Evolutionary conservation across 2,329 filamentous ascomycete genomes (phyloP), one percentile per base, ranked within the genome.

Genomic region (Colletotrichum sublineola): DNA sequence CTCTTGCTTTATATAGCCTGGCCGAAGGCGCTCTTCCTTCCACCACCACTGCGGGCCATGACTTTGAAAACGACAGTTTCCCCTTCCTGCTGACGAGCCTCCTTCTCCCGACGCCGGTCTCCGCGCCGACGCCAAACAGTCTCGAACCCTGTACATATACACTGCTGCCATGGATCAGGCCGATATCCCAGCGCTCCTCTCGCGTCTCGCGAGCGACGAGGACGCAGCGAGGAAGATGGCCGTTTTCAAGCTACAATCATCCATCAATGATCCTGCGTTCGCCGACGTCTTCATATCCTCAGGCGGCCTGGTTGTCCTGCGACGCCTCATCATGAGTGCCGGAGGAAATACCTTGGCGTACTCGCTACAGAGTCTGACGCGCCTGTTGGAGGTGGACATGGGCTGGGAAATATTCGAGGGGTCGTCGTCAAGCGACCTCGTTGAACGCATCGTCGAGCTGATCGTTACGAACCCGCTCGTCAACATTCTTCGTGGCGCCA

Each of bases 191-290:
- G 87, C 88, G 80, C 86, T 92, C 76, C 85, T 92, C 77, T 85
- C 88, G 83, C 89, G 90, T 75, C 85, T 92, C 73, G 85, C 88
- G 52, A 91, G 90, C 83, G 89, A 92, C 77, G 90, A 97, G 83
- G 96, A 99, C 86, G 95, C 94, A 68, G 92, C 94, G 77, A 94
- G 95, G 79, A 99, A 99, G 83, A 98, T 98, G 94, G 96, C 96
- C 73, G 96, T 97, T 73, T 99, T 99, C 89, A 98, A 98, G 85
- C 90, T 99, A 75, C 96, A 99, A 83, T 92, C 90, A 75, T 95
- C 94, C 74, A 97, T 99, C 82, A 96, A 95, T 80, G 96, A 99
- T 83, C 96, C 96, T 36, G 93, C 95, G 63, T 98, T 98, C 81
- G 96, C 96, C 78, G 96, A 98, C 81, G 91, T 97, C 77, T 99